Percentiles rank a stretch among this genome's conserved stretches.
phyloP scores from a whole-genome alignment of 2,329 filamentous ascomycete species.

The Hypoxylon sp. region DNA sequence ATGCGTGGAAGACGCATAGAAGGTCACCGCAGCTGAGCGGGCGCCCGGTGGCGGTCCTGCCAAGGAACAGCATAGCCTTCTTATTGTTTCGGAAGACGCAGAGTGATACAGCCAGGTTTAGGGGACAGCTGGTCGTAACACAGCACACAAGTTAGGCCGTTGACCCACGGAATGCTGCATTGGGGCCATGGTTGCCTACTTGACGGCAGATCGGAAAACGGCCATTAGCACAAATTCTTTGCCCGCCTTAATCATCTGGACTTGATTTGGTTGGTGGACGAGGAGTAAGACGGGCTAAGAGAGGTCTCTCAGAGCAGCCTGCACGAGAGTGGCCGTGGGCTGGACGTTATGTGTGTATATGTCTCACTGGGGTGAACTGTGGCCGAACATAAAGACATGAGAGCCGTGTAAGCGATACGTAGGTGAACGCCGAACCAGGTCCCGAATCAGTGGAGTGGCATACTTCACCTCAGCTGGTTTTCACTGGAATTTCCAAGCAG shows the following conservation, averaged over 20 bases:
- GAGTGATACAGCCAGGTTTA: slow-evolving; percentile 16
- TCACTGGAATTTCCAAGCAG: neutral
- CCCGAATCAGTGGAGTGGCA: slow-evolving; percentile 12
- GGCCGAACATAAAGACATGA: neutral
- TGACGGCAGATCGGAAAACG: slow-evolving; percentile 18
- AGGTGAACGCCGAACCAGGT: slow-evolving; percentile 3
- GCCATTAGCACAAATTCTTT: neutral
- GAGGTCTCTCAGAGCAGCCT: neutral
- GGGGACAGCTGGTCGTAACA: slow-evolving; percentile 20
- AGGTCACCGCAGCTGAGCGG: slow-evolving; percentile 21
- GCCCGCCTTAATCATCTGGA: neutral
- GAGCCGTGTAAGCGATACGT: neutral
- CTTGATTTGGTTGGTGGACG: slow-evolving; percentile 8
- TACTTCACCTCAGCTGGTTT: neutral
- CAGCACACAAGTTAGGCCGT: slow-evolving; percentile 28
- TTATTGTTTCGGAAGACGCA: slow-evolving; percentile 38
- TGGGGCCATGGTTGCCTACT: slow-evolving; percentile 4
- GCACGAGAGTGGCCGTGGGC: neutral
- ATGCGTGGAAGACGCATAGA: slow-evolving; percentile 40
- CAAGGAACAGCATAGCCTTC: slow-evolving; percentile 11
- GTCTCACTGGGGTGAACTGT: slow-evolving; percentile 5
- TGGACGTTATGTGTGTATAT: slow-evolving; percentile 3
- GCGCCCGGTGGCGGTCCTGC: neutral
- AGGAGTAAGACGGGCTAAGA: slow-evolving; percentile 1
- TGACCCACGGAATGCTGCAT: slow-evolving; percentile 33